Base-by-base conservation (phyloP, 108 stramenopile genomes). In the Schizochytrium sp. region DNA sequence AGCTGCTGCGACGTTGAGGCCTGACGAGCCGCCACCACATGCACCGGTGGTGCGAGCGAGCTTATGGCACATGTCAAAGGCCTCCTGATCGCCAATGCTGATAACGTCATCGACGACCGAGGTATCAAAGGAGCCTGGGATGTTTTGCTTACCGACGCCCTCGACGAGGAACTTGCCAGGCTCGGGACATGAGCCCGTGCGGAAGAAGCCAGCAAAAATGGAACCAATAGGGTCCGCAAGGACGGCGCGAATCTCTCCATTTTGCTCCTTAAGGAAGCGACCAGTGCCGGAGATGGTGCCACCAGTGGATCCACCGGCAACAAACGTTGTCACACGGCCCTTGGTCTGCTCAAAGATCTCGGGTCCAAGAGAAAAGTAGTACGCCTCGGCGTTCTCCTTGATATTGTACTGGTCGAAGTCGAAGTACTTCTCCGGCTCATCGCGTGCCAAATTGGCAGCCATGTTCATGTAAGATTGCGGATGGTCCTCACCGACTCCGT, bases 221-320 rank as follows among this genome's bases (percentile, higher is more conserved):
- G 76, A 87, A 17, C 64, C 64, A 28, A 19, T 44, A 13, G 89
- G 89, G 59, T 89, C 89, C 44, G 49, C 64, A 0, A 89, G 89
- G 19, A 89, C 44, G 76, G 64, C 92, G 91, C 95, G 94, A 72
- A 95, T 91, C 45, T 92, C 87, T 12, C 95, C 95, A 87, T 95
- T 83, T 40, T 83, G 76, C 17, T 94, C 95, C 88, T 95, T 95
- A 56, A 96, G 92, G 91, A 91, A 96, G 90, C 94, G 93, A 72
- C 94, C 94, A 88, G 92, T 94, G 89, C 96, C 96, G 38, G 96
- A 95, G 47, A 95, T 53, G 28, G 96, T 96, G 7, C 95, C 95
- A 38, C 95, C 95, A 0, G 95, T 96, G 61, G 94, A 94, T 56
- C 94, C 93, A 13, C 95, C 95, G 44, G 91, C 89, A 28, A 96